Percentiles rank a stretch among this genome's conserved stretches.
Evolutionary conservation across 1,284 basidiomycete genomes (phyloP).

Genomic region (Inonotus obliquus): DNA sequence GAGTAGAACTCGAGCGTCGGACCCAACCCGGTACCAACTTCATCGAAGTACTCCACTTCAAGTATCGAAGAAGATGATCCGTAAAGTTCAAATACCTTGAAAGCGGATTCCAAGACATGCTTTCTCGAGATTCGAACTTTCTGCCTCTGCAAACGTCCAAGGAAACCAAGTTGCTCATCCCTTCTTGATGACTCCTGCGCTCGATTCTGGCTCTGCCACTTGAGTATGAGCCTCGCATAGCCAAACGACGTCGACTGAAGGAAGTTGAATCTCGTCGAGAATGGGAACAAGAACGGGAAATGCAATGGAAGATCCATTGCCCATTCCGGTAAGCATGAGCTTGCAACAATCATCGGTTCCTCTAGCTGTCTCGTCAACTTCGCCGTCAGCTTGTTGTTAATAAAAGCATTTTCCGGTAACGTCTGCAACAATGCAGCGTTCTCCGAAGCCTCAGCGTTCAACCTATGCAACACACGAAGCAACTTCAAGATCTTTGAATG

Average conservation of each 20-base stretch:
- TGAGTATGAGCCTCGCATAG: constrained; percentile 88
- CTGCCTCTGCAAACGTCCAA: constrained; percentile 90
- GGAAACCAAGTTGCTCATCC: constrained; percentile 87
- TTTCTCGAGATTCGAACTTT: constrained; percentile 96
- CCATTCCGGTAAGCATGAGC: constrained; percentile 96
- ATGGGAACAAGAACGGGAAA: constrained; percentile 98
- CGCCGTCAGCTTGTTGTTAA: constrained; percentile 97
- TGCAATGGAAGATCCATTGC: constrained; percentile 89
- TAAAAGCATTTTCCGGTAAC: constrained; percentile 76
- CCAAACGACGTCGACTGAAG: constrained; percentile 97
- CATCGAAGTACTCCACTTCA: constrained; percentile 98
- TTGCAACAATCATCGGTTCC: constrained; percentile 98
- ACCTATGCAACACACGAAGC: constrained; percentile 80
- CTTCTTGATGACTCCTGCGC: constrained; percentile 71
- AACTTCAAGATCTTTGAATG: constrained; percentile 90
- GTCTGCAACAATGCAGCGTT: constrained; percentile 45
- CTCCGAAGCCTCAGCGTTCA: constrained; percentile 62
- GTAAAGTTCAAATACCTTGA: constrained; percentile 97
- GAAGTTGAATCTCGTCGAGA: constrained; percentile 95
- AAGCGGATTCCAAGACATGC: constrained; percentile 93
- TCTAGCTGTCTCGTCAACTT: constrained; percentile 97
- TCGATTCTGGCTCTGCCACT: constrained; percentile 80
- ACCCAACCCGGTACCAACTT: constrained; percentile 96
- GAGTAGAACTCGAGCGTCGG: constrained; percentile 99
- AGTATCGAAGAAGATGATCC: constrained; percentile 90